phyloP scores from a whole-genome alignment of 495 filamentous ascomycete species.

The Xylaria curta region DNA sequence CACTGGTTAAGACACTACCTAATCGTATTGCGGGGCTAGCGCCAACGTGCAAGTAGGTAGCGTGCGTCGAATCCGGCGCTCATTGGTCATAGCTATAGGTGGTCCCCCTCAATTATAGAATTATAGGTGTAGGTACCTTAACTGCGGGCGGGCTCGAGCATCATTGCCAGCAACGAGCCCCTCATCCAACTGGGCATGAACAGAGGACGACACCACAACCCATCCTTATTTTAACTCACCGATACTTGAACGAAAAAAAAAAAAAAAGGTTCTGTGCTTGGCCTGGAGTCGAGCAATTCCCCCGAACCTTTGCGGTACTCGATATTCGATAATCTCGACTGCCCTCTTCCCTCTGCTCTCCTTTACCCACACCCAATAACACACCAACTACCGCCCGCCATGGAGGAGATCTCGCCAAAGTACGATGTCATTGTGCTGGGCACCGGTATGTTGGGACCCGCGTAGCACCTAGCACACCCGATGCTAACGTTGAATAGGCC shows the following conservation, averaged over 20 bases:
- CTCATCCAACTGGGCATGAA: slow-evolving; percentile 21
- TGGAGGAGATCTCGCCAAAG: slow-evolving; percentile 96
- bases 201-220: slow-evolving; percentile 12
- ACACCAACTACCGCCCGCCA: slow-evolving; percentile 48
- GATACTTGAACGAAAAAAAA: slow-evolving; percentile 16
- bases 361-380: slow-evolving; percentile 1
- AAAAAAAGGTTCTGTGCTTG: slow-evolving; percentile 9
- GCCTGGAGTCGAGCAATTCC: slow-evolving; percentile 10
- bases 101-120: slow-evolving; percentile 22
- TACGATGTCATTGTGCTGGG: slow-evolving; percentile 99
- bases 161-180: slow-evolving; percentile 25
- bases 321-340: slow-evolving; percentile 16
- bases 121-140: slow-evolving; percentile 28
- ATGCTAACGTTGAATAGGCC: slow-evolving; percentile 57
- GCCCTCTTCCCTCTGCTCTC: slow-evolving; percentile 15
- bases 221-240: slow-evolving; percentile 16
- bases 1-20: background rate
- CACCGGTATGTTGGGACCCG: slow-evolving; percentile 71
- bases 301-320: background rate
- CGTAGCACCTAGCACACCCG: slow-evolving; percentile 36
- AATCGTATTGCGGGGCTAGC: background rate
- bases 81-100: slow-evolving; percentile 27
- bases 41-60: slow-evolving; percentile 12
- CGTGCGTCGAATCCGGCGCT: background rate
- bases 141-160: slow-evolving; percentile 20